Conservation (phyloP, 208 protist genomes). For the Crithidia expoeki region DNA sequence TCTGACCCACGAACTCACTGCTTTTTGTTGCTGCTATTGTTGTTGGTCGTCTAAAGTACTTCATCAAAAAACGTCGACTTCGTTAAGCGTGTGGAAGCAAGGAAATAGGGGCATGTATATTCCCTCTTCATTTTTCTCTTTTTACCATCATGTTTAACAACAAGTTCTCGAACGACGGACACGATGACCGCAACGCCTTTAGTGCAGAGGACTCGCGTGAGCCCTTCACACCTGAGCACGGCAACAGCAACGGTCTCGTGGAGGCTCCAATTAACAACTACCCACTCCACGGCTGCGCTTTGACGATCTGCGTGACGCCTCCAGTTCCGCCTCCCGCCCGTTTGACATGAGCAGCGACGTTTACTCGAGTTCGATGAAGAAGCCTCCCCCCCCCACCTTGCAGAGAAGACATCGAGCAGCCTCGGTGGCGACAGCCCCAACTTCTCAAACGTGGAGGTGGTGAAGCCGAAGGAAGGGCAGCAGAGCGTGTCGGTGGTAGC, state of each 20-base stretch:
- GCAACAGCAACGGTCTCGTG: background rate
- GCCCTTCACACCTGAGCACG: background rate
- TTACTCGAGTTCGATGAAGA: no score
- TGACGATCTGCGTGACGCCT: no score
- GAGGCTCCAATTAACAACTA: no score
- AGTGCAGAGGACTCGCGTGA: background rate
- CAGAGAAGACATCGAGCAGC: no score
- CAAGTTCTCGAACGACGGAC: background rate
- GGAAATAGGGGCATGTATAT: no score
- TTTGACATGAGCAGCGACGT: no score
- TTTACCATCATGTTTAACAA: constrained; percentile 7
- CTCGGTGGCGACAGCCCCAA: no score
- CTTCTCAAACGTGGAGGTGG: constrained; percentile 35
- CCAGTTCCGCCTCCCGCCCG: no score
- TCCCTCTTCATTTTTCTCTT: background rate
- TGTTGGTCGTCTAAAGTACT: background rate
- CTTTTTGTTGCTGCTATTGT: constrained; percentile 1
- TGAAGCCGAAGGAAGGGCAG: constrained; percentile 3
- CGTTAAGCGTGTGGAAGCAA: no score
- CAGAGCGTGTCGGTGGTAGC: constrained; percentile 45
- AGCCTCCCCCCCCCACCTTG: no score
- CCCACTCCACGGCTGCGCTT: no score
- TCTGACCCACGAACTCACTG: background rate
- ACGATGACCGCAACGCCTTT: background rate
- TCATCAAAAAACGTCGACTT: background rate